phyloP scores from a whole-genome alignment of 306 rosid genomes.

The Quercus engelmannii region DNA sequence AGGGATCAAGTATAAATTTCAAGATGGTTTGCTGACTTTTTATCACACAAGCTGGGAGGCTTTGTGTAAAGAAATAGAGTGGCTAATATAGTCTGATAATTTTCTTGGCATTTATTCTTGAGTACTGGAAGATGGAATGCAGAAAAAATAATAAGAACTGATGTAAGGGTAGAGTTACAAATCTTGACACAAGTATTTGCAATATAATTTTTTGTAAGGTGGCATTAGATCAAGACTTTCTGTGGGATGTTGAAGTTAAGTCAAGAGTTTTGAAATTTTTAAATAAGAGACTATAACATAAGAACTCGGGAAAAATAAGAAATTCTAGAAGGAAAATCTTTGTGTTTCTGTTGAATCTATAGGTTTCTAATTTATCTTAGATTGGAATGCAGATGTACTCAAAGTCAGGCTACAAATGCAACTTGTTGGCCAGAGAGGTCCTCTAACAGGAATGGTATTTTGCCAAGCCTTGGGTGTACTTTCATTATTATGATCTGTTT shows the following conservation, averaged over 20 bases:
- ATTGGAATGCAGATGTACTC: constrained; percentile 76
- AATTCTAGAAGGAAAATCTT: neutral
- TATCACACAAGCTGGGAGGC: neutral
- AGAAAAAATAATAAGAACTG: neutral
- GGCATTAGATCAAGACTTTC: neutral
- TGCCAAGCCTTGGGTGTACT: constrained; percentile 18
- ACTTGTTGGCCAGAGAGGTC: constrained; percentile 93
- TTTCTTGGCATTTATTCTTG: constrained; percentile 4
- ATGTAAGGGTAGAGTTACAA: neutral
- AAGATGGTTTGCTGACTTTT: neutral
- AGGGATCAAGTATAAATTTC: neutral
- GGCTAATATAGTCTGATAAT: neutral
- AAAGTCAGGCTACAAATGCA: constrained; percentile 99
- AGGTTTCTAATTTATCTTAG: constrained; percentile 17
- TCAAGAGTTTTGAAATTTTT: constrained; percentile 13
- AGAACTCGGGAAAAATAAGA: neutral
- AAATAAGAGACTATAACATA: neutral
- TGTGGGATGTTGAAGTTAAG: constrained; percentile 3
- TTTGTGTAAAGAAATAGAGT: neutral
- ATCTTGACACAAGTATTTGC: neutral
- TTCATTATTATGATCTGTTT: constrained; percentile 26
- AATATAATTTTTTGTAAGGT: neutral
- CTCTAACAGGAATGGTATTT: constrained; percentile 85
- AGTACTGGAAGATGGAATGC: neutral
- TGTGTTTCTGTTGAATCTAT: neutral